A percentile compares a stretch with the other conserved stretches of the same genome.
Conservation (phyloP, 2,329 filamentous ascomycete species). For the Shiraia sp. region DNA sequence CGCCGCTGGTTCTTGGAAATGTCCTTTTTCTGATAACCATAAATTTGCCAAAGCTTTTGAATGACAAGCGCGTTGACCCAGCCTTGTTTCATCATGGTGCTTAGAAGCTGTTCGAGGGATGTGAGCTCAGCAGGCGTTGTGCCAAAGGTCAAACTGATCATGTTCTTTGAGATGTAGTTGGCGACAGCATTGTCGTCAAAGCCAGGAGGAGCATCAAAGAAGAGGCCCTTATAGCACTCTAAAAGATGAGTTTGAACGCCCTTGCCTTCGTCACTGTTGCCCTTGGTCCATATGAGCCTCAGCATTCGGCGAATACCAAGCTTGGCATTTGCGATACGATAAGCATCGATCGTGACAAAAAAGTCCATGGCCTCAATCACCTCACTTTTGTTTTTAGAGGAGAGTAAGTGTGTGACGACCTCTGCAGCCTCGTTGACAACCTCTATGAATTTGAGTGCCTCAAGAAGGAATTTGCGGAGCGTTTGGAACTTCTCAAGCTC, state of each 20-base stretch:
- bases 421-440: slow-evolving; percentile 82
- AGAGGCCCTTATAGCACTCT: slow-evolving; percentile 92
- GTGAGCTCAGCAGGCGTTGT: slow-evolving; percentile 94
- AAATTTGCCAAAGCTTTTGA: slow-evolving; percentile 95
- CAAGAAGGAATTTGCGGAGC: slow-evolving; percentile 87
- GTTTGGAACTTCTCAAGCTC: slow-evolving; percentile 85
- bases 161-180: slow-evolving; percentile 95
- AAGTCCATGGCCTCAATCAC: slow-evolving; percentile 99
- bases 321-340: slow-evolving; percentile 93
- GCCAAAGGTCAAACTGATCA: slow-evolving; percentile 98
- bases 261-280: slow-evolving; percentile 98
- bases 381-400: slow-evolving; percentile 96
- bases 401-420: slow-evolving; percentile 82
- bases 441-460: slow-evolving; percentile 91
- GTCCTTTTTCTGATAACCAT: slow-evolving; percentile 84
- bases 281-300: slow-evolving; percentile 97
- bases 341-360: slow-evolving; percentile 92
- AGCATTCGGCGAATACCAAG: slow-evolving; percentile 93
- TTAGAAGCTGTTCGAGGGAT: slow-evolving; percentile 89
- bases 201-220: slow-evolving; percentile 90
- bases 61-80: slow-evolving; percentile 85
- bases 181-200: slow-evolving; percentile 89
- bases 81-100: slow-evolving; percentile 96
- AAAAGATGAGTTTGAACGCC: slow-evolving; percentile 96
- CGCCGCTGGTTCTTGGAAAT: slow-evolving; percentile 90